Base-by-base conservation (phyloP, 495 filamentous ascomycete genomes). In the Schizothecium vesticola region DNA sequence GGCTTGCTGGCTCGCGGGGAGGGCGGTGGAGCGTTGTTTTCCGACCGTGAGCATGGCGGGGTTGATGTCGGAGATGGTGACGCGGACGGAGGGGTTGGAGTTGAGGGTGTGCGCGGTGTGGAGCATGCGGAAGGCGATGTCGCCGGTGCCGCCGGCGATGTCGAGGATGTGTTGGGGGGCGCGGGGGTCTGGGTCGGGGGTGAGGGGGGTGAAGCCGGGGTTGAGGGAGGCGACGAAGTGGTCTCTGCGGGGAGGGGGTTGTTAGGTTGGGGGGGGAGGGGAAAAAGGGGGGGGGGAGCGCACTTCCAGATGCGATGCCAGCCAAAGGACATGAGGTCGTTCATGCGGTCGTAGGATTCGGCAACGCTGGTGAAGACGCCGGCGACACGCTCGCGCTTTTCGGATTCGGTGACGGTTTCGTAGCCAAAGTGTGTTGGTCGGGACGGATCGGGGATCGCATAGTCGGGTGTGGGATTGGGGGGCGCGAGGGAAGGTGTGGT, bases 311-410 rank as follows among this genome's bases (percentile, higher is more conserved):
- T 83, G 19, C 95, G 91, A 80, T 99, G 95, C 81, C 96, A 93
- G 43, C 93, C 93, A 26, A 98, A 88, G 56, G 94, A 97, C 95
- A 99, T 98, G 62, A 97, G 87, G 79, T 99, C 95, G 85, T 99
- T 99, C 95, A 99, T 99, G 71, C 88, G 88, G 77, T 97, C 94
- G 83, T 95, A 89, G 28, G 89, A 92, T 61, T 92, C 87, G 71
- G 95, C 94, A 61, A 99, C 94, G 76, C 92, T 96, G 79, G 93
- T 95, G 84, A 98, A 99, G 69, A 99, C 95, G 56, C 87, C 87
- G 71, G 88, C 90, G 24, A 98, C 95, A 22, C 75, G 76, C 72
- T 81, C 76, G 29, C 73, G 75, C 80, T 99, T 99, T 74, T 94
- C 84, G 11, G 89, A 83, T 69, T 94, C 91, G 56, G 92, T 87